Evolutionary conservation across 805 yeast species (phyloP).

Genomic region (Starmerella vitae): DNA sequence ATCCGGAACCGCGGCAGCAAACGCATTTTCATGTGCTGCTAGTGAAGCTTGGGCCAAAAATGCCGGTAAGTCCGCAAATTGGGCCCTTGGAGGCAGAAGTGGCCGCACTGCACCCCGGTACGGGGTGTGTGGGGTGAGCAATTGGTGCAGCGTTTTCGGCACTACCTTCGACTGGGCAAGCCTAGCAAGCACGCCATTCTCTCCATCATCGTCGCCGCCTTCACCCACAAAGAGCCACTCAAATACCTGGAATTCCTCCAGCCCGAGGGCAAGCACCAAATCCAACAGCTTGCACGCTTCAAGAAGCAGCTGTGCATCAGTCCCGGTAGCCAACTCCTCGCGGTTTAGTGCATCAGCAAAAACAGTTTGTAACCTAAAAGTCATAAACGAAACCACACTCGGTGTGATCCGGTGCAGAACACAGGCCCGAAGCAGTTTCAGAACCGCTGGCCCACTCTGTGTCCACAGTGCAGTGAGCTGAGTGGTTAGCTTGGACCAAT

Average conservation of each 20-base stretch:
- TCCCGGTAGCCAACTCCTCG: constrained; percentile 6
- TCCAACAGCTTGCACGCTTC: constrained; percentile 67
- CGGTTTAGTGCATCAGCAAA: constrained; percentile 32
- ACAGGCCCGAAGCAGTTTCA: constrained; percentile 50
- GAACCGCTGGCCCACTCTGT: constrained; percentile 40
- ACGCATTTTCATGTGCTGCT: constrained; percentile 51
- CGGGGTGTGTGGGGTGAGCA: constrained; percentile 4
- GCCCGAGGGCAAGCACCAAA: constrained; percentile 47
- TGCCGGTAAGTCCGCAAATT: constrained; percentile 34
- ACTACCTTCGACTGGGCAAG: constrained; percentile 24
- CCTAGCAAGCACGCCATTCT: constrained; percentile 18
- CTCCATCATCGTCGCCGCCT: constrained; percentile 33
- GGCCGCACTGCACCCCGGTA: constrained; percentile 18
- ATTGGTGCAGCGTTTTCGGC: constrained; percentile 7
- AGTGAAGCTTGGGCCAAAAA: constrained; percentile 58
- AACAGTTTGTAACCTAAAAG: constrained; percentile 44
- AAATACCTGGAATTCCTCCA: constrained; percentile 61
- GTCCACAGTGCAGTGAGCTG: constrained; percentile 20
- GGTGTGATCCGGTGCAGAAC: constrained; percentile 28
- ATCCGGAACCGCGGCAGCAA: constrained; percentile 37
- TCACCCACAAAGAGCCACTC: constrained; percentile 82
- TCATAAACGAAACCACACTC: constrained; percentile 30
- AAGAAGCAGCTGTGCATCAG: constrained; percentile 11
- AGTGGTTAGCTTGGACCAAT: constrained; percentile 16
- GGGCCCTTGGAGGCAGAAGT: constrained; percentile 17